Conservation (phyloP, 306 rosid species). For the Mimosa pudica region DNA sequence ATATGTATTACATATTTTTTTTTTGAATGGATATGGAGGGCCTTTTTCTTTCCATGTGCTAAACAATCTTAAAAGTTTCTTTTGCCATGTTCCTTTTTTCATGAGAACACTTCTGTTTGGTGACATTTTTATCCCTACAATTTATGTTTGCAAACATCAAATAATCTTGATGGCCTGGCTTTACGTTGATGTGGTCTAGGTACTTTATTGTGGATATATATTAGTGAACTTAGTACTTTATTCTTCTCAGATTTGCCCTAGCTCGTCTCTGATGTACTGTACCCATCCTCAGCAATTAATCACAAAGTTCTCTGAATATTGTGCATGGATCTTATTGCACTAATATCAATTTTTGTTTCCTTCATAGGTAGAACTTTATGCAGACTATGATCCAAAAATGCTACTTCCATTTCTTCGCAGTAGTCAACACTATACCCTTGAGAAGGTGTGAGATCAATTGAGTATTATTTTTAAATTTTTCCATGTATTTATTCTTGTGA, state of each 20-base stretch:
- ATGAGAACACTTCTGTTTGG: not conserved
- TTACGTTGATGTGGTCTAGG: slow-evolving; percentile 12
- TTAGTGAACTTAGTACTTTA: slow-evolving; percentile 3
- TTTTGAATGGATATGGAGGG: not conserved
- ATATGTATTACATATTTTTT: not conserved
- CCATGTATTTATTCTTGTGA: slow-evolving; percentile 15
- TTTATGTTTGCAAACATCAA: slow-evolving; percentile 4
- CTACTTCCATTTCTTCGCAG: slow-evolving; percentile 80
- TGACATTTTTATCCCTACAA: slow-evolving; percentile 5
- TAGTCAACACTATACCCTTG: slow-evolving; percentile 84
- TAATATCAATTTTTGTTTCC: slow-evolving; percentile 26
- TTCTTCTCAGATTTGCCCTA: slow-evolving; percentile 11
- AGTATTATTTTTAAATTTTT: slow-evolving; percentile 5
- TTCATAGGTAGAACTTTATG: slow-evolving; percentile 81
- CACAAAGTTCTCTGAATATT: slow-evolving; percentile 7
- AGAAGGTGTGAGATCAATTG: slow-evolving; percentile 61
- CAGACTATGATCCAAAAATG: slow-evolving; percentile 84
- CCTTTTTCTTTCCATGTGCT: not conserved
- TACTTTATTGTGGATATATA: not conserved
- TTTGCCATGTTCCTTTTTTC: not conserved
- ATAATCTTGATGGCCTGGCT: slow-evolving; percentile 15
- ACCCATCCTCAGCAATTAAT: not conserved
- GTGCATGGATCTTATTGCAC: slow-evolving; percentile 8
- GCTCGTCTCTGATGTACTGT: not conserved
- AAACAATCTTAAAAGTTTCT: not conserved